Conservation (phyloP, 192 early-diverging fungal species). For the Mortierella alpina region DNA sequence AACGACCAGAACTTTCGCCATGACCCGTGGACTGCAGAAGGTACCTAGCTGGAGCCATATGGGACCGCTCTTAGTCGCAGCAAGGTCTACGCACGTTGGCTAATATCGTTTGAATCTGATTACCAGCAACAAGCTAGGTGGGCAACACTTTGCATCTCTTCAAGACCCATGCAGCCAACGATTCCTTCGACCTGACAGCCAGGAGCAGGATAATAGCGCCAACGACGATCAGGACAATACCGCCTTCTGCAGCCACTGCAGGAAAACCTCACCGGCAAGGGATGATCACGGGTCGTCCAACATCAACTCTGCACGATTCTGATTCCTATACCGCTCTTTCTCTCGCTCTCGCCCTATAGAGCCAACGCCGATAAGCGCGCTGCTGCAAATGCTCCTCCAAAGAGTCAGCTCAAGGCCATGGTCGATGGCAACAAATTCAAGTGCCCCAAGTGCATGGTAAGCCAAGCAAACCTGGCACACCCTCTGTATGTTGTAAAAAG, state of each 20-base stretch:
- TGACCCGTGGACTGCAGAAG: slow-evolving; percentile 54
- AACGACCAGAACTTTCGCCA: slow-evolving; percentile 5
- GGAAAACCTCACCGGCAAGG: too few relatives aligned
- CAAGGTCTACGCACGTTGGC: too few relatives aligned
- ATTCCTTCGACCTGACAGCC: too few relatives aligned
- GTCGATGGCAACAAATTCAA: slow-evolving; percentile 51
- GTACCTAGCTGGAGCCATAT: background rate
- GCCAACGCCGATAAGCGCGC: slow-evolving; percentile 54
- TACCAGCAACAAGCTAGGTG: too few relatives aligned
- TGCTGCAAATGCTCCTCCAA: slow-evolving; percentile 51
- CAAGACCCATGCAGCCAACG: too few relatives aligned
- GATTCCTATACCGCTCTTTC: background rate
- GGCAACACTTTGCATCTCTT: too few relatives aligned
- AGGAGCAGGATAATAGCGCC: background rate
- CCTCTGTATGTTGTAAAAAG: too few relatives aligned
- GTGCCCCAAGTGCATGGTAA: slow-evolving; percentile 53
- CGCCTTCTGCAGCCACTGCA: too few relatives aligned
- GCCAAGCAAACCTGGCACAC: background rate
- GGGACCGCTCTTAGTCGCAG: background rate
- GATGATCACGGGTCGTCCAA: too few relatives aligned
- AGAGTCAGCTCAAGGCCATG: slow-evolving; percentile 53
- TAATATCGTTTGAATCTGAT: too few relatives aligned
- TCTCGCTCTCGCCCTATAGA: slow-evolving; percentile 23
- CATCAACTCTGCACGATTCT: background rate
- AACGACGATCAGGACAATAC: background rate